Conservation (phyloP, 805 yeast genomes). For the Wickerhamomyces mucosus region DNA sequence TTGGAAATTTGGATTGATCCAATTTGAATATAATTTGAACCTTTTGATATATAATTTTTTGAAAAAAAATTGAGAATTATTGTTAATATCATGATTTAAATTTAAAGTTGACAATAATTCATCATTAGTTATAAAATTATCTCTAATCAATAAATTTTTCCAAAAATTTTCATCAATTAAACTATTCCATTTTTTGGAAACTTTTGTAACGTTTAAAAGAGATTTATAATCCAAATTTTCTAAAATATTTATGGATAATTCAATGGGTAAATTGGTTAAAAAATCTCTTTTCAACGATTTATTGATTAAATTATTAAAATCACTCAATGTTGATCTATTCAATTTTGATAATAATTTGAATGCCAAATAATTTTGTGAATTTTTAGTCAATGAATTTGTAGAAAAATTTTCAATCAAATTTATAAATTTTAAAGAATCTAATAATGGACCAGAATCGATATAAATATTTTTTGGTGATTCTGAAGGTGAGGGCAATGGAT, state of each 20-base stretch:
- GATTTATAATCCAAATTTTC: conserved; percentile 53
- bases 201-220: conserved; percentile 50
- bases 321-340: conserved; percentile 52
- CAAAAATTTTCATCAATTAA: conserved; percentile 61
- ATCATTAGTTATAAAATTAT: conserved; percentile 42
- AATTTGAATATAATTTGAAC: conserved; percentile 37
- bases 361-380: conserved; percentile 39
- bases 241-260: conserved; percentile 58
- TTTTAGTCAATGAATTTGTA: conserved; percentile 26
- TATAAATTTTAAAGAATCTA: conserved; percentile 4
- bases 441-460: background rate
- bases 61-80: conserved; percentile 5
- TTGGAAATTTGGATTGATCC: conserved; percentile 66
- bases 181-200: conserved; percentile 60
- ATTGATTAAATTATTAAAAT: conserved; percentile 42
- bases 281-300: conserved; percentile 64
- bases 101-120: conserved; percentile 18
- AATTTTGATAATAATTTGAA: conserved; percentile 47
- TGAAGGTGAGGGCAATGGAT: conserved; percentile 64
- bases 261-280: conserved; percentile 61
- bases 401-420: conserved; percentile 9
- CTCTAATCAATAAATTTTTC: conserved; percentile 55
- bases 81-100: no score
- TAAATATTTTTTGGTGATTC: conserved; percentile 37
- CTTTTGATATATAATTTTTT: conserved; percentile 12